Evolutionary conservation across 768 basidiomycete genomes (phyloP).

Genomic region (Suillus subalutaceus): DNA sequence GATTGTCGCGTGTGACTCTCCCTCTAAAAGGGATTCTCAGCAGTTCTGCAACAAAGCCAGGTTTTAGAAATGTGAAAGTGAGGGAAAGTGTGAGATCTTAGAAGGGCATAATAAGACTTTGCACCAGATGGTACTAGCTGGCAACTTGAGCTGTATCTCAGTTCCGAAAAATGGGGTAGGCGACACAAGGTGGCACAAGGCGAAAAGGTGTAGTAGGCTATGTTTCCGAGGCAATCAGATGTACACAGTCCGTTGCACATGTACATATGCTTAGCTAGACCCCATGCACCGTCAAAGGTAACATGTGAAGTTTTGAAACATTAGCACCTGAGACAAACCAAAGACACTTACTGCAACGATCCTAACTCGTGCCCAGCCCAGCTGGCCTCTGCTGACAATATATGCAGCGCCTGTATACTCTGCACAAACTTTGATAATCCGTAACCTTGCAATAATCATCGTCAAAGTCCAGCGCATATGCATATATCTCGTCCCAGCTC

Average conservation of each 20-base stretch:
- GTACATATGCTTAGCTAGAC: background rate
- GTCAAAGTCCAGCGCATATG: conserved; percentile 66
- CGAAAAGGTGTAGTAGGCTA: background rate
- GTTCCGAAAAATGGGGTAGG: background rate
- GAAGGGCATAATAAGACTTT: background rate
- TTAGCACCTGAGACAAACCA: background rate
- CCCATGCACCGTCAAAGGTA: background rate
- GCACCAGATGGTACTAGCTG: background rate
- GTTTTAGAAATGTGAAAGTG: conserved; percentile 1
- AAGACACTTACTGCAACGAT: conserved; percentile 11
- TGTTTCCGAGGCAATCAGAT: background rate
- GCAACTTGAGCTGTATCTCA: background rate
- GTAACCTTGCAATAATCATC: conserved; percentile 50
- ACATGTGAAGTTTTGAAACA: background rate
- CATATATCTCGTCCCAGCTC: conserved; percentile 64
- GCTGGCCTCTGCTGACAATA: conserved; percentile 53
- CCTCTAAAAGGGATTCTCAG: background rate
- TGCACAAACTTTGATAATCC: conserved; percentile 65
- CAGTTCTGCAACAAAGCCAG: background rate
- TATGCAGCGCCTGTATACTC: conserved; percentile 62
- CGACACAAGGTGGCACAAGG: background rate
- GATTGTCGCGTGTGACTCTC: background rate
- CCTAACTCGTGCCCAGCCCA: conserved; percentile 21
- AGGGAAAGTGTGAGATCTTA: background rate
- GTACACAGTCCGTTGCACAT: background rate